phyloP scores from a whole-genome alignment of 768 basidiomycete genomes.

The Suillus hirtellus region DNA sequence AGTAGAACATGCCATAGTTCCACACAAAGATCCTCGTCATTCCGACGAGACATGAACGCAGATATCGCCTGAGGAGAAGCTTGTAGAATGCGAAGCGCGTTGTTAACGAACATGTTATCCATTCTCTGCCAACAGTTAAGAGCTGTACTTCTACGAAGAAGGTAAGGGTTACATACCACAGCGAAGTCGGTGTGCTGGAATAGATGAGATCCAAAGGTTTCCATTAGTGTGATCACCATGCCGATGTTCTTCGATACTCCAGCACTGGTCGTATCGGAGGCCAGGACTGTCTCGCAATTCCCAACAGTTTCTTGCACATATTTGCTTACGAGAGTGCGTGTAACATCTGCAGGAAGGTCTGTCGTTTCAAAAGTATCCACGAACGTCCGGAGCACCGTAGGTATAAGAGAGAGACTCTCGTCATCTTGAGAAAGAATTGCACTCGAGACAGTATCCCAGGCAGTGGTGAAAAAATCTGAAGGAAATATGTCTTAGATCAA shows the following conservation, averaged over 20 bases:
- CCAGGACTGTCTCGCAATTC: slow-evolving; percentile 30
- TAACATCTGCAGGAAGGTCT: slow-evolving; percentile 43
- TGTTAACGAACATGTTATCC: slow-evolving; percentile 42
- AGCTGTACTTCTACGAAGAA: neutral
- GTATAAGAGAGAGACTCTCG: slow-evolving; percentile 4
- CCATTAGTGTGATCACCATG: slow-evolving; percentile 45
- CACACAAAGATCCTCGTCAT: slow-evolving; percentile 29
- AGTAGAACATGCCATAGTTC: slow-evolving; percentile 54
- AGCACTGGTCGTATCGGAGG: slow-evolving; percentile 8
- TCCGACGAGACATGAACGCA: slow-evolving; percentile 31
- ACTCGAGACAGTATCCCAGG: slow-evolving; percentile 46
- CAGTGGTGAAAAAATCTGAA: slow-evolving; percentile 47
- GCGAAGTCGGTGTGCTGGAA: slow-evolving; percentile 46
- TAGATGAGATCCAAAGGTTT: slow-evolving; percentile 51
- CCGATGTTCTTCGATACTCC: slow-evolving; percentile 18
- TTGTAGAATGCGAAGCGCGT: slow-evolving; percentile 42
- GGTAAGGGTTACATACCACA: slow-evolving; percentile 37
- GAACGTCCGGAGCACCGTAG: slow-evolving; percentile 4
- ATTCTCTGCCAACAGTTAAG: slow-evolving; percentile 38
- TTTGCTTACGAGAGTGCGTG: slow-evolving; percentile 13
- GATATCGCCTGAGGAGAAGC: slow-evolving; percentile 32
- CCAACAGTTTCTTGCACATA: slow-evolving; percentile 28
- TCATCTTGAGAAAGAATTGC: slow-evolving; percentile 13
- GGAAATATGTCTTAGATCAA: neutral
- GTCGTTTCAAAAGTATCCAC: slow-evolving; percentile 24